Percentiles rank a stretch among this genome's conserved stretches.
These are phyloP conservation scores for Cyanidium caldarium DNA, from an alignment of 23 red algal species.

Conservation along the genomic window DNA sequence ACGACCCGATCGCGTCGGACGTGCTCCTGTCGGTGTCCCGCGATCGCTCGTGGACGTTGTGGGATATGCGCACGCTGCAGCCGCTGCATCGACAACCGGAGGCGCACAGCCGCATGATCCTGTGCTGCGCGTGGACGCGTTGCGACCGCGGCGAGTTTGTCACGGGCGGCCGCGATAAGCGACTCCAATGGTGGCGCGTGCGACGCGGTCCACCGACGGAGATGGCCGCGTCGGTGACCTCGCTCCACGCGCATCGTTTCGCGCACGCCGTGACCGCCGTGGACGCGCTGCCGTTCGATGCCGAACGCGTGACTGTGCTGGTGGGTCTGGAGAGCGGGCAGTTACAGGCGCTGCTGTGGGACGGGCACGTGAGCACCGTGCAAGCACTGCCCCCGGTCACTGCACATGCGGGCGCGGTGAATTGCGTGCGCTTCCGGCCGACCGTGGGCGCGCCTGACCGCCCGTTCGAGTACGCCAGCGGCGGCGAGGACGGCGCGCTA, in stretches of 20 bases:
- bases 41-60: constrained; percentile 15
- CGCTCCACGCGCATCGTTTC: neutral
- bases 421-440: neutral
- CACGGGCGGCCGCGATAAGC: neutral
- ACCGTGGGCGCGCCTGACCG: no score
- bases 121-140: neutral
- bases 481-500: no score
- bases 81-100: neutral
- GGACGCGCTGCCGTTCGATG: neutral
- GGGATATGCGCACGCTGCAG: neutral
- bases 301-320: neutral
- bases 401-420: neutral
- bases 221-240: neutral
- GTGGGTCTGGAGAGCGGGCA: neutral
- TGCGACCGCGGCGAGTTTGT: neutral
- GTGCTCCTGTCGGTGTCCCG: constrained; percentile 7
- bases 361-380: no score
- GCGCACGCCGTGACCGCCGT: neutral
- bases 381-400: neutral
- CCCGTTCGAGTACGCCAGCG: no score
- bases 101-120: neutral
- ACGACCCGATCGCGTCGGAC: neutral
- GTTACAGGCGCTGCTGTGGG: neutral
- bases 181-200: neutral
- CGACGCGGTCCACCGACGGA: no score